phyloP scores from a whole-genome alignment of 495 filamentous ascomycete genomes.

The Trichoderma erinaceum region DNA sequence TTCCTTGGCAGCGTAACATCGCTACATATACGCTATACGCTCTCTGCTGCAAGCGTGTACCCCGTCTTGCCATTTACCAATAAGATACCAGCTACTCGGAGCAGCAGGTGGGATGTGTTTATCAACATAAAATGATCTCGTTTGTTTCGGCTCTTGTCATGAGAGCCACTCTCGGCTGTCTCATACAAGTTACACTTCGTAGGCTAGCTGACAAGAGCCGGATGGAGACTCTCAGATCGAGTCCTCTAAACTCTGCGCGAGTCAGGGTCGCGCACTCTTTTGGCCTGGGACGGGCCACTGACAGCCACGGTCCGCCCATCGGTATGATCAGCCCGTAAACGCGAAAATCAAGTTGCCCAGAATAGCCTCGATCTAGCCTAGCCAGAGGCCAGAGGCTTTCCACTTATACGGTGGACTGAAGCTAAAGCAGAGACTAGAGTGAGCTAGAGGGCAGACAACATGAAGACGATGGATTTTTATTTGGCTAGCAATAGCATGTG shows the following conservation, averaged over 20 bases:
- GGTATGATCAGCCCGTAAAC: conserved; percentile 2
- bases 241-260: neutral
- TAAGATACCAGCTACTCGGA: neutral
- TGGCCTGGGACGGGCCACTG: conserved; percentile 5
- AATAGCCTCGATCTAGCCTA: neutral
- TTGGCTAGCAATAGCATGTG: too few relatives aligned
- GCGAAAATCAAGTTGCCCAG: neutral
- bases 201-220: neutral
- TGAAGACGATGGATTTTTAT: neutral
- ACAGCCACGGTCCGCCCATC: conserved; percentile 11
- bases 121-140: too few relatives aligned
- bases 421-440: too few relatives aligned
- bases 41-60: neutral
- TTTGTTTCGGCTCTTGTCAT: too few relatives aligned
- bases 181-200: too few relatives aligned
- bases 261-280: neutral
- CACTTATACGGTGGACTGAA: neutral
- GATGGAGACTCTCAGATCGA: conserved; percentile 3
- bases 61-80: neutral
- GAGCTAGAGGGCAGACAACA: neutral
- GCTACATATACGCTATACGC: neutral
- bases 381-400: neutral
- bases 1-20: neutral
- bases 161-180: too few relatives aligned
- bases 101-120: too few relatives aligned